Evolutionary conservation across 2,329 filamentous ascomycete species (phyloP).

Genomic region (Talaromyces funiculosus): DNA sequence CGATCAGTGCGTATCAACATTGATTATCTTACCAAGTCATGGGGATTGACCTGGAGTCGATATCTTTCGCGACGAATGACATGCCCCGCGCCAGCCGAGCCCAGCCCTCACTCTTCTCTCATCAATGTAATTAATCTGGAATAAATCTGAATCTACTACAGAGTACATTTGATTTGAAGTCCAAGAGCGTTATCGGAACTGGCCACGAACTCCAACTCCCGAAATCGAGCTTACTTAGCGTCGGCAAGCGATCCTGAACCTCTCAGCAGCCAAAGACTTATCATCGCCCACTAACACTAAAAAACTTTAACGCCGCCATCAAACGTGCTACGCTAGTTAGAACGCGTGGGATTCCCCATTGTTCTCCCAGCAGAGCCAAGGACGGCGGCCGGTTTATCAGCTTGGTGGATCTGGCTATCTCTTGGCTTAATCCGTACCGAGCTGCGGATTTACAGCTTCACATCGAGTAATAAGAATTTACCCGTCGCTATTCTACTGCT

Average conservation of each 20-base stretch:
- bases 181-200: background rate
- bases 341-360: background rate
- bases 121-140: background rate
- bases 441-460: conserved; percentile 3
- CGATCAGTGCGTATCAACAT: background rate
- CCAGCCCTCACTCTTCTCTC: background rate
- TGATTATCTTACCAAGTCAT: background rate
- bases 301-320: background rate
- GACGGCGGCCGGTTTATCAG: background rate
- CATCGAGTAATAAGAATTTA: conserved; percentile 9
- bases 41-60: background rate
- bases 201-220: background rate
- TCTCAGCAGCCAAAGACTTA: conserved; percentile 8
- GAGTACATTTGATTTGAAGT: no score
- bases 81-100: background rate
- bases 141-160: no score
- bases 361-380: background rate
- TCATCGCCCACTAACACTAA: background rate
- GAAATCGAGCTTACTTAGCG: background rate
- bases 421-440: background rate
- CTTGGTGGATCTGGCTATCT: background rate
- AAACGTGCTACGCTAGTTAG: background rate
- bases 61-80: background rate
- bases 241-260: background rate
- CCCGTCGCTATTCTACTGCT: no score